Base-by-base conservation (phyloP, 768 basidiomycete species). In the Mrakia gelida region DNA sequence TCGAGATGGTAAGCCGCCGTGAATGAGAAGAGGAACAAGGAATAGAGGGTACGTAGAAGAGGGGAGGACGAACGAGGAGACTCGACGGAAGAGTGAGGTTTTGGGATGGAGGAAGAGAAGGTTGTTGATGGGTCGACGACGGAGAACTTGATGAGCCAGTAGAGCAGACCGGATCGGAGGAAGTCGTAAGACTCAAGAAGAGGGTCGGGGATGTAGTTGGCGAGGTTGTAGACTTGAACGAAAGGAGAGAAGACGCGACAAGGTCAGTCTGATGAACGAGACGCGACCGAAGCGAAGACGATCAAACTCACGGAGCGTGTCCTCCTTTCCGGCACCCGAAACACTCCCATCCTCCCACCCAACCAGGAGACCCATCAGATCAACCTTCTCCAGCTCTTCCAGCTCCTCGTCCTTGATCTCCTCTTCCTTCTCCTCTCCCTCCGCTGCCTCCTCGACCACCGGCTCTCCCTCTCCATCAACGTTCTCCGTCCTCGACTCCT, bases 121-220 rank as follows among this genome's bases (percentile, higher is more conserved):
- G 56, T 79, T 43, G 78, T 75, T 4, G 43, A 49, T 21, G 70
- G 75, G 30, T 81, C 83, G 52, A 90, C 83, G 71, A 95, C 83
- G 9, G 92, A 93, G 26, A 94, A 79, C 4, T 85, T 86, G 77
- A 88, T 85, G 77, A 98, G 85, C 88, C 88, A 89, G 7, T 88
- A 88, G 59, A 91, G 81, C 6, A 94, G 74, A 0, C 85, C 83
- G 68, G 90, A 88, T 52, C 90, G 90, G 81, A 92, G 83, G 32
- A 87, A 86, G 78, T 94, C 89, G 84, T 91, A 98, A 59, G 88
- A 86, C 0, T 92, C 92, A 56, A 92, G 82, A 26, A 94, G 80
- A 11, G 89, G 86, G 75, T 96, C 95, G 2, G 96, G 96, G 59
- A 98, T 87, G 85, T 98, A 98, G 26, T 91, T 87, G 34, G 90